phyloP scores from a whole-genome alignment of 805 yeast genomes.

The Kuraishia ogatae region DNA sequence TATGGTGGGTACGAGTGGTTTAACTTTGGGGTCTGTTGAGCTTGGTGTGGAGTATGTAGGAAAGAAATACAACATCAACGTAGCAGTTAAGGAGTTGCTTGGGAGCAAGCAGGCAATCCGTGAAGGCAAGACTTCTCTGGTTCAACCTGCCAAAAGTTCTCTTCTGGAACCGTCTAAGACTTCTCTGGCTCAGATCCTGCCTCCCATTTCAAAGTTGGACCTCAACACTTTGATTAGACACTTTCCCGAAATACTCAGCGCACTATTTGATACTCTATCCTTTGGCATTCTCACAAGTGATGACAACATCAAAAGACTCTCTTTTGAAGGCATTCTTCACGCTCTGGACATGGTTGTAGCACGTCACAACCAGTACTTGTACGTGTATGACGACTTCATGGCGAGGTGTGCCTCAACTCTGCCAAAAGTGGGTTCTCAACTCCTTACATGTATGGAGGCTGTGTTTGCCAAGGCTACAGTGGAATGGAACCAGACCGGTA shows the following conservation, averaged over 20 bases:
- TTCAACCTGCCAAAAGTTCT: too few relatives aligned
- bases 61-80: constrained; percentile 50
- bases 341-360: constrained; percentile 56
- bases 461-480: constrained; percentile 39
- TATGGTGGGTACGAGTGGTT: constrained; percentile 30
- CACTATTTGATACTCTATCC: constrained; percentile 27
- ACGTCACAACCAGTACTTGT: constrained; percentile 54
- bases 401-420: constrained; percentile 22
- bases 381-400: constrained; percentile 44
- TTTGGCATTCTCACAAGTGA: constrained; percentile 14
- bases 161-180: constrained; percentile 30
- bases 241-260: constrained; percentile 47
- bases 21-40: constrained; percentile 34
- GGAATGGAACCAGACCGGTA: constrained; percentile 55
- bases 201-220: constrained; percentile 45
- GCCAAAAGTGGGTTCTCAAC: constrained; percentile 42
- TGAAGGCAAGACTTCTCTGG: constrained; percentile 29
- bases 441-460: constrained; percentile 36
- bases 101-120: constrained; percentile 39
- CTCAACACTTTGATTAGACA: constrained; percentile 44
- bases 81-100: constrained; percentile 42
- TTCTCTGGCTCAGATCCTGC: constrained; percentile 38
- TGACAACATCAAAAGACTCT: constrained; percentile 7
- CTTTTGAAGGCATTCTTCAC: constrained; percentile 51
- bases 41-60: constrained; percentile 63